phyloP scores from a whole-genome alignment of 345 rosid species.

The Syzygium aromaticum region DNA sequence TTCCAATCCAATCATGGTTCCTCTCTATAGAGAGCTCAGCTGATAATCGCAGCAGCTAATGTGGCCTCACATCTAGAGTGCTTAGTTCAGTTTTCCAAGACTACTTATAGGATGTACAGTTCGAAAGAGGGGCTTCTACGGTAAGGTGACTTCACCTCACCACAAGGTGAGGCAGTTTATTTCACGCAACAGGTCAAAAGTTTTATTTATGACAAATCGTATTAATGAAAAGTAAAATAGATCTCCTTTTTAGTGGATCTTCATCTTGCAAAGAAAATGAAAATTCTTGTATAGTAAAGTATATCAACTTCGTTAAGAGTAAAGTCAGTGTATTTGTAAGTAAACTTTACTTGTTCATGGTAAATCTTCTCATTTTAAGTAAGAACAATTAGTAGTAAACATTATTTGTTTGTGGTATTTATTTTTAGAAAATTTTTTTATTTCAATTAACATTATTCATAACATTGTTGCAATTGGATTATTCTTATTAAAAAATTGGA shows the following conservation, averaged over 20 bases:
- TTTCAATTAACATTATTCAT: neutral
- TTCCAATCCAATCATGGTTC: slow-evolving; percentile 58
- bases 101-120: neutral
- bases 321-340: neutral
- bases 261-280: neutral
- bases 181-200: neutral
- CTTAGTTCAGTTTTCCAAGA: neutral
- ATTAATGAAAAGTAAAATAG: neutral
- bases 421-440: neutral
- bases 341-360: neutral
- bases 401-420: neutral
- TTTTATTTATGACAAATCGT: neutral
- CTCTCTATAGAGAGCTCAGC: neutral
- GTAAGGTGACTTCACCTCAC: neutral
- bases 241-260: neutral
- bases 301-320: neutral
- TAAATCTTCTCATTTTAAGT: neutral
- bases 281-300: neutral
- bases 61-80: neutral
- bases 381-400: neutral
- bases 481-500: neutral
- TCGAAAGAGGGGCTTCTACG: neutral
- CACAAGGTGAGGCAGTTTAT: neutral
- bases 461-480: neutral
- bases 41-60: neutral